phyloP scores from a whole-genome alignment of 2,329 filamentous ascomycete species.

The Epichloe hybrida region DNA sequence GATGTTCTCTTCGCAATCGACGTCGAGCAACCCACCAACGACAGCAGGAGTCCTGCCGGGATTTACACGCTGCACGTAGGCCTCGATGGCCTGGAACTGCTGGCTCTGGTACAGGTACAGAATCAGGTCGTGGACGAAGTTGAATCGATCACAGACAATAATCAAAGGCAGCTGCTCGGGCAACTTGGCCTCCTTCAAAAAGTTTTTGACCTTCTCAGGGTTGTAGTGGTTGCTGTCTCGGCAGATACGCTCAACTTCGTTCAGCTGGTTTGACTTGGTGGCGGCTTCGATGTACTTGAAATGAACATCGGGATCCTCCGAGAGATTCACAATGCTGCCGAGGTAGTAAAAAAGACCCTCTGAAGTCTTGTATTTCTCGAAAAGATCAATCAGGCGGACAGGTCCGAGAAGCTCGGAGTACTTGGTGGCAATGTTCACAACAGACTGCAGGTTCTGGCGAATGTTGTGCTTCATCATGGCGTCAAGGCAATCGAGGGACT shows the following conservation, averaged over 20 bases:
- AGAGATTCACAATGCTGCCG: conserved; percentile 93
- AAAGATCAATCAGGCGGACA: conserved; percentile 76
- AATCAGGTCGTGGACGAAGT: conserved; percentile 94
- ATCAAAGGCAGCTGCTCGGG: conserved; percentile 91
- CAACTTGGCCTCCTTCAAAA: conserved; percentile 89
- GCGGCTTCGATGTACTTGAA: conserved; percentile 99
- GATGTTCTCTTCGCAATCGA: conserved; percentile 91
- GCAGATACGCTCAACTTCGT: conserved; percentile 94
- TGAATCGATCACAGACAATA: conserved; percentile 98
- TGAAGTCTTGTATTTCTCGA: conserved; percentile 94
- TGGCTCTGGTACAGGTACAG: conserved; percentile 98
- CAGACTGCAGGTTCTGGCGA: conserved; percentile 87
- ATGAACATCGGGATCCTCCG: conserved; percentile 86
- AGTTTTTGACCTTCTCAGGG: conserved; percentile 95
- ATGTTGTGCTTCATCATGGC: conserved; percentile 97
- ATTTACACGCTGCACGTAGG: conserved; percentile 96
- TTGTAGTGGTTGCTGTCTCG: conserved; percentile 85
- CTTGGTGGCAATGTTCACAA: conserved; percentile 92
- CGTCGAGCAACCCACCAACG: conserved; percentile 83
- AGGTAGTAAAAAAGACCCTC: conserved; percentile 99
- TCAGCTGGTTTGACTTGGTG: conserved; percentile 83
- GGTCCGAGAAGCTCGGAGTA: conserved; percentile 90
- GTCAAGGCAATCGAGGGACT: conserved; percentile 85
- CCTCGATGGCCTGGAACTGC: conserved; percentile 97
- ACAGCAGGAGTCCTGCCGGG: conserved; percentile 82